These are phyloP conservation scores for Coemansia sp. DNA, from an alignment of 192 early-diverging fungal genomes.

Conservation along the genomic window DNA sequence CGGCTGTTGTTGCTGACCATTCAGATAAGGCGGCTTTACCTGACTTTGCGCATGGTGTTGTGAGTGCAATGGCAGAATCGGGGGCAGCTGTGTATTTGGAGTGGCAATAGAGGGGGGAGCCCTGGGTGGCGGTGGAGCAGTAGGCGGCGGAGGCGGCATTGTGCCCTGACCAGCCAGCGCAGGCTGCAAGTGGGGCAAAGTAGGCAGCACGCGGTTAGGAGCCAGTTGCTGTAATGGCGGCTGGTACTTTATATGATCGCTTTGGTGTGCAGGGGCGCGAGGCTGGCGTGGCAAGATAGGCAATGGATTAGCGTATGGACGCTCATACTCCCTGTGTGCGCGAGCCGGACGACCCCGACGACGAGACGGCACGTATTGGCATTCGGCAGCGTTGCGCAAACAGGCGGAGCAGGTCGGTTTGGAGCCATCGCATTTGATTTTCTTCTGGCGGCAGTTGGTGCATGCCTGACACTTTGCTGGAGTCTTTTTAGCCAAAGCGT, in stretches of 20 bases:
- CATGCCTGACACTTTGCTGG: constrained; percentile 58
- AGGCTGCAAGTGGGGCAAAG: constrained; percentile 50
- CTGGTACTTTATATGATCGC: constrained; percentile 28
- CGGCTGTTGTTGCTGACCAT: constrained; percentile 13
- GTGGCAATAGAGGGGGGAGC: neutral
- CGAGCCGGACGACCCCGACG: constrained; percentile 55
- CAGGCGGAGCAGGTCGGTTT: constrained; percentile 57
- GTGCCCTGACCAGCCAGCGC: constrained; percentile 46
- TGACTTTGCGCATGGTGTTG: constrained; percentile 15
- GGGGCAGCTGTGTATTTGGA: constrained; percentile 23
- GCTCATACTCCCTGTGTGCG: constrained; percentile 50
- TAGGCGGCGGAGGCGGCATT: constrained; percentile 50
- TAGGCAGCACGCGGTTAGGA: constrained; percentile 38
- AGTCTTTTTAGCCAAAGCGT: constrained; percentile 18
- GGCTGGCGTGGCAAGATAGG: constrained; percentile 56
- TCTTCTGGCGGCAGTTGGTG: constrained; percentile 57
- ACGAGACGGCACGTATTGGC: constrained; percentile 55
- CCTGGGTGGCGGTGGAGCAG: constrained; percentile 20
- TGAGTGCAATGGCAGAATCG: constrained; percentile 28
- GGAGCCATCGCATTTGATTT: constrained; percentile 56
- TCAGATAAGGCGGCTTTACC: constrained; percentile 15
- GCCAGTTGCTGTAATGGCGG: constrained; percentile 22
- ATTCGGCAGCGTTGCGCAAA: constrained; percentile 37
- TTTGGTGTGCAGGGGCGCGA: neutral
- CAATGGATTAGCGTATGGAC: constrained; percentile 50